Base-by-base conservation (phyloP, 352 stramenopile genomes). In the Globisporangium heterothallicum region DNA sequence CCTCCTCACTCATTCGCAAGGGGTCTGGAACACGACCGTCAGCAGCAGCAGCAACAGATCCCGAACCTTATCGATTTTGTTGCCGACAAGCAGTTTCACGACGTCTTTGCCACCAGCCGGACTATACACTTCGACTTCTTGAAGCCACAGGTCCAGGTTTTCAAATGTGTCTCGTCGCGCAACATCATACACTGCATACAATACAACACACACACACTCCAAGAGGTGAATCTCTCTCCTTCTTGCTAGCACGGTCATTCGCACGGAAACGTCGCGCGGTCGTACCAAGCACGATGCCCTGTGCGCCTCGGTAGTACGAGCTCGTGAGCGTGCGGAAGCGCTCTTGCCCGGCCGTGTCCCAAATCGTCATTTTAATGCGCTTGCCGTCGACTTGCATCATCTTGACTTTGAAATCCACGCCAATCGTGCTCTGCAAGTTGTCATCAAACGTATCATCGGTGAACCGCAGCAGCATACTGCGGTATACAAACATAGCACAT, bases 361-460 rank as follows among this genome's bases (percentile, higher is more conserved):
- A 99, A 62, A 99, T 98, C 26, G 94, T 98, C 62, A 98, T 89
- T 76, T 99, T 99, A 61, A 99, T 96, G 53, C 88, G 88, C 70
- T 98, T 98, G 48, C 82, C 81, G 55, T 96, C 87, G 49, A 98
- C 78, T 49, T 98, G 87, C 65, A 98, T 88, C 74, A 98, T 96
- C 68, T 99, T 98, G 26, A 98, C 95, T 76, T 99, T 98, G 66
- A 98, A 98, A 56, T 98, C 95, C 40, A 97, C 88, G 78, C 96
- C 96, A 62, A 99, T 99, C 16, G 96, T 99, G 56, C 86, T 98
- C 74, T 98, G 93, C 35, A 98, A 86, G 60, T 98, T 96, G 63
- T 98, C 93, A 68, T 98, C 95, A 56, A 98, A 99, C 24, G 89
- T 98, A 66, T 98, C 94, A 51, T 99, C 96, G 18, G 96, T 99